Evolutionary conservation across 306 rosid species (phyloP), one percentile per base, ranked within the genome.

Genomic region (Begonia masoniana): DNA sequence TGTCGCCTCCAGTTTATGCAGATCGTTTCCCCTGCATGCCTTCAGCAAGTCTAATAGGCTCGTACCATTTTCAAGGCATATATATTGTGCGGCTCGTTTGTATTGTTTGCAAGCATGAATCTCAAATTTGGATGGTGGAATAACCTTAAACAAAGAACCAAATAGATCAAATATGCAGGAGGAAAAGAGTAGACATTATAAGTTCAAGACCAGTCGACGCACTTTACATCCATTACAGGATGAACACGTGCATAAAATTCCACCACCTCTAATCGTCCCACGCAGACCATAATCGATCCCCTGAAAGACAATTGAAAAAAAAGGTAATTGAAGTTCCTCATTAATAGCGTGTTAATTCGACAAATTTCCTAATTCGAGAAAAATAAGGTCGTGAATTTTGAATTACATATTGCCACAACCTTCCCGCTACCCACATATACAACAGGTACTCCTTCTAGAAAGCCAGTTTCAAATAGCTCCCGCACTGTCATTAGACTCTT

Each of bases 51-150:
- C 99, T 57, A 91, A 92, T 43, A 91, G 74, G 69, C 94, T 91
- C 79, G 79, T 91, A 56, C 99, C 99, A 51, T 91, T 91, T 70
- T 79, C 96, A 52, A 91, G 73, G 75, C 99, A 91, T 62, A 91
- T 91, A 61, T 91, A 91, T 62, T 91, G 82, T 8, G 96, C 87
- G 24, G 99, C 99, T 69, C 99, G 87, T 75, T 79, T 83, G 57
- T 91, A 91, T 50, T 74, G 67, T 61, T 83, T 83, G 73, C 94
- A 81, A 49, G 99, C 99, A 74, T 91, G 99, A 78, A 91, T 86
- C 93, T 91, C 99, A 42, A 91, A 91, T 60, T 83, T 81, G 62
- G 99, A 91, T 45, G 94, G 96, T 13, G 99, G 96, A 62, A 91
- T 68, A 35, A 91, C 80, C 99, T 91, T 60, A 57, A 70, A 35